Conservation (phyloP, 306 rosid genomes). For the Quillaja saponaria region DNA sequence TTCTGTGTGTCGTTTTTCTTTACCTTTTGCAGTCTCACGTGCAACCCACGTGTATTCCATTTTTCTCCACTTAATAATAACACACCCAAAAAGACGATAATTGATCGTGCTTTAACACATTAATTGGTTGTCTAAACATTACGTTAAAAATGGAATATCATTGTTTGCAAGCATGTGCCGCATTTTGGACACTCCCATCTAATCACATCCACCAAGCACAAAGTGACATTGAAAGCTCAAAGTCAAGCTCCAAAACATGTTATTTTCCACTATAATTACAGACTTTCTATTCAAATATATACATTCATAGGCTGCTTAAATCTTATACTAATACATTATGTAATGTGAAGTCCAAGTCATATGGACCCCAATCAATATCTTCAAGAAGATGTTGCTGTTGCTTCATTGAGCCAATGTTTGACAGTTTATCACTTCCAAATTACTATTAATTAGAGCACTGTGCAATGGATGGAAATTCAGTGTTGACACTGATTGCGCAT, state of each 20-base stretch:
- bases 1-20: conserved; percentile 17
- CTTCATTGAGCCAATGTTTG: no score
- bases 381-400: no score
- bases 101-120: conserved; percentile 16
- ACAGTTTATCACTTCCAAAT: no score
- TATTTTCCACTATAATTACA: conserved; percentile 16
- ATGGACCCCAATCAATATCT: no score
- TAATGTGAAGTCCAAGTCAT: no score
- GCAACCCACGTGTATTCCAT: conserved; percentile 17
- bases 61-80: no score
- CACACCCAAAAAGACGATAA: no score
- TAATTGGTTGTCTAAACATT: conserved; percentile 34
- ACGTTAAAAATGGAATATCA: conserved; percentile 43
- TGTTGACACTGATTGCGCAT: no score
- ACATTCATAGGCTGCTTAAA: neutral
- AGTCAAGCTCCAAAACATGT: conserved; percentile 21
- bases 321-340: no score
- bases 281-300: conserved; percentile 19
- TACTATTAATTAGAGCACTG: no score
- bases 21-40: conserved; percentile 37
- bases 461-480: no score
- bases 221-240: conserved; percentile 25
- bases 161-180: conserved; percentile 42
- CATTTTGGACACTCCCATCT: conserved; percentile 24
- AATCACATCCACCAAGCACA: conserved; percentile 24